These are phyloP conservation scores for Seiridium unicorne DNA, from an alignment of 2,329 filamentous ascomycete genomes.

Conservation along the genomic window DNA sequence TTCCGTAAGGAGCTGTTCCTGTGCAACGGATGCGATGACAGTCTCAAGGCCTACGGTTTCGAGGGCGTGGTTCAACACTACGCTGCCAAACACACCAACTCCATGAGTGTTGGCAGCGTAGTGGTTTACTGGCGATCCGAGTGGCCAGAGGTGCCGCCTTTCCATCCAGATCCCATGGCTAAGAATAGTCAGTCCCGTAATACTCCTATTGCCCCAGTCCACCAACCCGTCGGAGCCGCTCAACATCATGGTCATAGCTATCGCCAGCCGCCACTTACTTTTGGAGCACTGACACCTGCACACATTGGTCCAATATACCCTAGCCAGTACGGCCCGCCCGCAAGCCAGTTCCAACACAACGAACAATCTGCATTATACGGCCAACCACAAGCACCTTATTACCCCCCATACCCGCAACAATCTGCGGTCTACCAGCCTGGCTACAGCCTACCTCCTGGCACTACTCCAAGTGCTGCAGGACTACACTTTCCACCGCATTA, in stretches of 20 bases:
- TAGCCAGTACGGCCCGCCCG: too few relatives aligned
- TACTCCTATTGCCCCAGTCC: neutral
- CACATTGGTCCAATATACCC: too few relatives aligned
- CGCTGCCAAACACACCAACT: conserved; percentile 74
- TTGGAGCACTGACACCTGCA: too few relatives aligned
- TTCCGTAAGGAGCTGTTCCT: conserved; percentile 72
- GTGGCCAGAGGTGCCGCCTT: conserved; percentile 76
- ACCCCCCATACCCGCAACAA: too few relatives aligned
- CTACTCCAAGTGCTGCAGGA: too few relatives aligned
- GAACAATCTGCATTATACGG: too few relatives aligned
- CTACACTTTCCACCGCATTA: too few relatives aligned
- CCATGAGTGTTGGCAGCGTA: conserved; percentile 67
- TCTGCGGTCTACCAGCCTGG: too few relatives aligned
- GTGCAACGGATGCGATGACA: conserved; percentile 67
- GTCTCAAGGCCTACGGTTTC: conserved; percentile 69
- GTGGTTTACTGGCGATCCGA: conserved; percentile 79
- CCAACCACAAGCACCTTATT: too few relatives aligned
- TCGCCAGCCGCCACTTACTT: too few relatives aligned
- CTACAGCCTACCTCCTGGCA: too few relatives aligned
- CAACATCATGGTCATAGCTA: conserved; percentile 3
- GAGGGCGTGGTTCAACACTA: conserved; percentile 81
- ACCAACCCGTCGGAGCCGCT: neutral
- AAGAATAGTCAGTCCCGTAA: neutral
- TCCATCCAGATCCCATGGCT: conserved; percentile 58
- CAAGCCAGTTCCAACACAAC: too few relatives aligned